Conservation (phyloP, 2,329 filamentous ascomycete species). For the Arthrobotrys entomopaga region DNA sequence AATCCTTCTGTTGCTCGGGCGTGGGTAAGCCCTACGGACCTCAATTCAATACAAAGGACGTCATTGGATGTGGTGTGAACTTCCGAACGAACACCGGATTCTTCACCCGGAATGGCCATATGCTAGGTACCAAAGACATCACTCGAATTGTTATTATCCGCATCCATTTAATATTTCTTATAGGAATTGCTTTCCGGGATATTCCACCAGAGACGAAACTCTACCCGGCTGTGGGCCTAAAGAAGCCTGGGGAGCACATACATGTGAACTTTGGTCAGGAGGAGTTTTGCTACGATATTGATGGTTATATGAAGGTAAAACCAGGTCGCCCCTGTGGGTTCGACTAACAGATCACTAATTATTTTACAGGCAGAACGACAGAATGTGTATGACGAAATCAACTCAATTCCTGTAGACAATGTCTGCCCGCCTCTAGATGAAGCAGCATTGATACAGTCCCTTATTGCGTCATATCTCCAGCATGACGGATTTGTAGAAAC, state of each 20-base stretch:
- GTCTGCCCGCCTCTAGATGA: conserved; percentile 76
- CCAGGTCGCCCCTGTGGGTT: background rate
- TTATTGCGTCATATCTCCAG: conserved; percentile 79
- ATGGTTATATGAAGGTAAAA: conserved; percentile 80
- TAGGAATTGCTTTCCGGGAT: conserved; percentile 77
- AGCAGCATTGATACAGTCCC: conserved; percentile 79
- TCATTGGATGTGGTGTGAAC: conserved; percentile 74
- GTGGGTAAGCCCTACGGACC: conserved; percentile 70
- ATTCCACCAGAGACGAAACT: conserved; percentile 69
- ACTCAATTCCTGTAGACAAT: conserved; percentile 68
- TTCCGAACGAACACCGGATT: conserved; percentile 73
- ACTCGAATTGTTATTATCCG: background rate
- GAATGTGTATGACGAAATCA: conserved; percentile 72
- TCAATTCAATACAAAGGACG: conserved; percentile 68
- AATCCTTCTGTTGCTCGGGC: conserved; percentile 70
- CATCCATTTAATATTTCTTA: background rate
- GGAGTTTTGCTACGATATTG: conserved; percentile 91
- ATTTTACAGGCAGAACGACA: conserved; percentile 69
- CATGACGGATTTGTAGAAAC: conserved; percentile 97
- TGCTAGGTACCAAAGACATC: conserved; percentile 64
- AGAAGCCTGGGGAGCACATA: conserved; percentile 72
- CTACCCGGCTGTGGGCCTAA: conserved; percentile 75
- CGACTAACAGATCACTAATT: conserved; percentile 50
- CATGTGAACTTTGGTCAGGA: conserved; percentile 75
- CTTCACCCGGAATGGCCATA: conserved; percentile 73